Evolutionary conservation across 495 filamentous ascomycete genomes (phyloP).

Genomic region (Trichoderma erinaceum): DNA sequence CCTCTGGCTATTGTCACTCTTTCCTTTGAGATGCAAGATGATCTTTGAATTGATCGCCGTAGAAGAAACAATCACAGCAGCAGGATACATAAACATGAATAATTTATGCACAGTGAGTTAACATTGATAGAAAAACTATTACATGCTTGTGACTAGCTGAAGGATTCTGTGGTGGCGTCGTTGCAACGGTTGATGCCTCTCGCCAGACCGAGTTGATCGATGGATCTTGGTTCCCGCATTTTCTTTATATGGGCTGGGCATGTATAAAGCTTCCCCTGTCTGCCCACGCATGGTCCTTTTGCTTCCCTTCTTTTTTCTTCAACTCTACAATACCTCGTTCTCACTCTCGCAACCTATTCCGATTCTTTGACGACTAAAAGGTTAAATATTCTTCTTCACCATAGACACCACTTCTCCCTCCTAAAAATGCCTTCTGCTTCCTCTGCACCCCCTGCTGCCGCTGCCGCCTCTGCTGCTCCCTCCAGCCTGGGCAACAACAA

Average conservation of each 20-base stretch:
- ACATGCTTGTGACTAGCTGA: neutral
- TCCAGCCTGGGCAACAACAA: slow-evolving; percentile 22
- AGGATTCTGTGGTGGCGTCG: neutral
- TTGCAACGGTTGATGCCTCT: neutral
- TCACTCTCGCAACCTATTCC: neutral
- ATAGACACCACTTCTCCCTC: neutral
- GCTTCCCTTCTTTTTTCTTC: neutral
- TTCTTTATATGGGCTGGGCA: neutral
- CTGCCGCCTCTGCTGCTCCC: neutral
- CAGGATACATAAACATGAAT: too few species aligned
- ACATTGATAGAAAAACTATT: neutral
- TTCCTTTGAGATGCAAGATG: too few species aligned
- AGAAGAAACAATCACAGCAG: too few species aligned
- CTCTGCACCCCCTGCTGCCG: neutral
- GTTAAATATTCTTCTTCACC: neutral
- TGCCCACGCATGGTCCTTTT: neutral
- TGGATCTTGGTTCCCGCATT: slow-evolving; percentile 4
- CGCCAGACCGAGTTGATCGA: neutral
- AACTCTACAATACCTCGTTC: neutral
- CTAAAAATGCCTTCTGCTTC: slow-evolving; percentile 3
- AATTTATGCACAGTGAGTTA: too few species aligned
- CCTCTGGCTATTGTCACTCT: too few species aligned
- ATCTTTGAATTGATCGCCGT: neutral
- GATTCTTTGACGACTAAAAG: neutral
- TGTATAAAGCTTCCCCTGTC: neutral